A percentile compares a stretch with the other conserved stretches of the same genome.
phyloP scores from a whole-genome alignment of 371 early-diverging fungal species.

The Mortierella sp. region DNA sequence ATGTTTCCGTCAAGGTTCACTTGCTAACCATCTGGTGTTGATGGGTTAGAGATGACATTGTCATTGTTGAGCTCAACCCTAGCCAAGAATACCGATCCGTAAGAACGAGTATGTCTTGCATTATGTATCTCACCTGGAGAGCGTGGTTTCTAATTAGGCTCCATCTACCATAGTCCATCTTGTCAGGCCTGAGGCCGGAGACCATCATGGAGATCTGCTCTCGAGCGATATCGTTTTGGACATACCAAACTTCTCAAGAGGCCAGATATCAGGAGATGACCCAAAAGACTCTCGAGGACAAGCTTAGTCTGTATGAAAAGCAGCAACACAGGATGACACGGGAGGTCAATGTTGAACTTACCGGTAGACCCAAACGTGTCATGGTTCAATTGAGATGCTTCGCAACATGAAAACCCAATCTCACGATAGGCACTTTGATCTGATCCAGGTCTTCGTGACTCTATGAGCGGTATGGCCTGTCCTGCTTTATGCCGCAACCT shows the following conservation, averaged over 20 bases:
- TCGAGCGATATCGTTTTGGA: slow-evolving; percentile 80
- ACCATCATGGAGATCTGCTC: slow-evolving; percentile 80
- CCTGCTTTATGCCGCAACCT: too few species aligned
- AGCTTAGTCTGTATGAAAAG: slow-evolving; percentile 58
- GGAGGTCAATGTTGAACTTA: slow-evolving; percentile 64
- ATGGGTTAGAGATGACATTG: slow-evolving; percentile 71
- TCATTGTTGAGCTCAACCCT: slow-evolving; percentile 74
- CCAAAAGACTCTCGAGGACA: slow-evolving; percentile 64
- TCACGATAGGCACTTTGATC: neutral
- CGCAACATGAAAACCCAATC: neutral
- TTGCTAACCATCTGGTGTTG: neutral
- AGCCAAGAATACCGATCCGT: slow-evolving; percentile 80
- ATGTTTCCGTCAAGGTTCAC: too few species aligned
- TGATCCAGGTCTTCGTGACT: slow-evolving; percentile 36
- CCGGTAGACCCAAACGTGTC: slow-evolving; percentile 52
- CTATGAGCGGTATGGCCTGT: slow-evolving; percentile 11
- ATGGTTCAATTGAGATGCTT: neutral
- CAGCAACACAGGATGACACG: slow-evolving; percentile 59
- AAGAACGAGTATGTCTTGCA: slow-evolving; percentile 3
- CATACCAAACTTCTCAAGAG: slow-evolving; percentile 81
- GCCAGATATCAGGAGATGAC: slow-evolving; percentile 65
- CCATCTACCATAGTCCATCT: slow-evolving; percentile 61
- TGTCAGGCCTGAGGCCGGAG: slow-evolving; percentile 81
- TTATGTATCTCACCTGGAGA: neutral
- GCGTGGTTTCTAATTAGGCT: neutral